phyloP scores from a whole-genome alignment of 345 rosid genomes.

The Eucalyptus pauciflora region DNA sequence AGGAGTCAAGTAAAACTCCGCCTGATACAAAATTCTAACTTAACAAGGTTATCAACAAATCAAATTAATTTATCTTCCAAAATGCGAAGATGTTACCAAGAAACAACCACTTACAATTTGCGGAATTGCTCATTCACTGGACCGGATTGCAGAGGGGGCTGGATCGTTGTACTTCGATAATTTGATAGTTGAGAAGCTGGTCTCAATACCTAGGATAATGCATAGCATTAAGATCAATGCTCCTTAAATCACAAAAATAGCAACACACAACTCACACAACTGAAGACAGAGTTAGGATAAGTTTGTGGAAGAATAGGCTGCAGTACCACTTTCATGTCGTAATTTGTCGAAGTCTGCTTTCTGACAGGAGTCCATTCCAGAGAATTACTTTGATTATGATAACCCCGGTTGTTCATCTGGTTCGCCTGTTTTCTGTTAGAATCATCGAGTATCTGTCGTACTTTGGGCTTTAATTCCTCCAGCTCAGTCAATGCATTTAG shows the following conservation, averaged over 20 bases:
- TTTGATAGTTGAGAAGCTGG: constrained; percentile 22
- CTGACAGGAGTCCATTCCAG: constrained; percentile 30
- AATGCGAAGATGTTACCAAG: background rate
- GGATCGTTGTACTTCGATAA: constrained; percentile 38
- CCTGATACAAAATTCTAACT: background rate
- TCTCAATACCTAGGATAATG: constrained; percentile 30
- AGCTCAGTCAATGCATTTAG: constrained; percentile 64
- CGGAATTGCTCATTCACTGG: constrained; percentile 48
- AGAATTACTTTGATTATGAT: constrained; percentile 21
- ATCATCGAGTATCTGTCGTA: constrained; percentile 48
- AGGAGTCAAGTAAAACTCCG: background rate
- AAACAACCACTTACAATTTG: constrained; percentile 39
- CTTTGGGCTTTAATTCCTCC: constrained; percentile 78
- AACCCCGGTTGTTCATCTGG: constrained; percentile 21
- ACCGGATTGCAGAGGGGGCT: constrained; percentile 17
- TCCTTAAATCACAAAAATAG: background rate
- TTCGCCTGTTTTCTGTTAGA: constrained; percentile 29
- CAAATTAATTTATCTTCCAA: background rate
- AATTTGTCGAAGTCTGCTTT: constrained; percentile 25
- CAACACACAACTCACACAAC: background rate
- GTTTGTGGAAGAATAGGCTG: background rate
- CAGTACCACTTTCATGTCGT: constrained; percentile 39
- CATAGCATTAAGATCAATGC: background rate
- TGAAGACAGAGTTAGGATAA: background rate
- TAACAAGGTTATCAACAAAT: background rate